Base-by-base conservation (phyloP, 208 protist species). In the Trypanosoma conorhini region DNA sequence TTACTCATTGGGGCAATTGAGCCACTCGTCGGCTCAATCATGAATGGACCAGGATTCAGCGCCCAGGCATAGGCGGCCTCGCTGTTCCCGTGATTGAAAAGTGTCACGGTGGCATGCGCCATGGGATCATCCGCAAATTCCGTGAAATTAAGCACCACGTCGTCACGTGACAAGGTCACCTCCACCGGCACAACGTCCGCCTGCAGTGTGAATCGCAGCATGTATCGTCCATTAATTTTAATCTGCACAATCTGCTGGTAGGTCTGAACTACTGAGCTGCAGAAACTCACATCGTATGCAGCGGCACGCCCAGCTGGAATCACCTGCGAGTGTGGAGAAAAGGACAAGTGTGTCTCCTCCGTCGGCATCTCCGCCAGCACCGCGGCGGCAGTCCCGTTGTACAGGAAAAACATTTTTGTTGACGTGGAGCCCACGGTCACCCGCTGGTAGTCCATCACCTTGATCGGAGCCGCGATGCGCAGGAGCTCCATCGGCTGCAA, bases 111-210 rank as follows among this genome's bases (percentile, higher is more conserved):
- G 42, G 87, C 74, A 26, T 72, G 76, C 42, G 88, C 86, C 15
- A 88, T 80, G n/a, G 87, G 87, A 59, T 93, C 89, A 51, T 92
- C 83, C 2, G 73, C 75, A 74, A 85, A 86, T 26, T 88, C 82
- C 17, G 72, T 59, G 62, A 97, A 93, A n/a, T 86, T 52, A 35
- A 98, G 88, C 24, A 78, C 58, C 40, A 97, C 67, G 64, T 98
- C 90, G 26, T 87, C 80, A 19, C 81, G 79, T 30, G 93, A 96
- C 31, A 98, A 80, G 12, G 76, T 73, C 58, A 98, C 88, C 72
- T 96, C 90, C 12, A 98, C 89, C 19, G 95, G 94, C 4, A 97
- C 89, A 28, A 96, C 89, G 62, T 98, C 89, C 7, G 93, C 96
- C 40, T 87, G 79, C 40, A 97, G 50, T 21, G 83, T 80, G 64